Base-by-base conservation (phyloP, 2,329 filamentous ascomycete species). In the Verticillium klebahnii region DNA sequence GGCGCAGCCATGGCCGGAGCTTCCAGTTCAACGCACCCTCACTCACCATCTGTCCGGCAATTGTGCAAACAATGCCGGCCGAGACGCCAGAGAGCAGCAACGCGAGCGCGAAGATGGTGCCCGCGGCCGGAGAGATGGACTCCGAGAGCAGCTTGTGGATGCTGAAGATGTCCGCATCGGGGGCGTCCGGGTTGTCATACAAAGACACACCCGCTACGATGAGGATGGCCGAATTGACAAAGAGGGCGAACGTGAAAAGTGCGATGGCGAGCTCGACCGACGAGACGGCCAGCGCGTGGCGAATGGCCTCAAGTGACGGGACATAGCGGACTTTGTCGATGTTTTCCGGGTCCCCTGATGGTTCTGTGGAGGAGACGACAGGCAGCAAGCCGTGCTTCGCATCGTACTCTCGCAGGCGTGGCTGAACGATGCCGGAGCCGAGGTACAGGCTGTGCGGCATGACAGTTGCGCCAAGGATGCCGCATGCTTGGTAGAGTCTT, bases 11-110 rank as follows among this genome's bases (percentile, higher is more conserved):
- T 0, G 92, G 92, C 64, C 82, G 81, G 36, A 93, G 75, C 5
- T 77, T 85, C 90, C 91, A 93, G 56, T 86, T 85, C 55, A 96
- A 74, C 64, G 92, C 91, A 7, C 92, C 92, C 73, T 96, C 92
- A 65, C 87, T 89, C 25, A 96, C 89, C 88, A 96, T 95, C 73
- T 96, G 92, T 0, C 92, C 92, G 0, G 92, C 85, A 67, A 96
- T 95, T 1, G 93, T 96, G 77, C 92, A 96, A 2, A 96, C 89
- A 39, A 96, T 91, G 6, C 92, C 92, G 0, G 92, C 92, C 0
- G 88, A 91, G 14, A 92, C 84, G 9, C 92, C 92, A 0, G 89
- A 93, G 0, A 96, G 84, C 0, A 96, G 82, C 1, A 96, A 78
- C 0, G 92, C 91, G 2, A 96, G 79, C 0, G 91, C 91, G 66